Evolutionary conservation across 2,329 filamentous ascomycete genomes (phyloP), one percentile per base, ranked within the genome.

Genomic region (Aspergillus quadrilineatus): DNA sequence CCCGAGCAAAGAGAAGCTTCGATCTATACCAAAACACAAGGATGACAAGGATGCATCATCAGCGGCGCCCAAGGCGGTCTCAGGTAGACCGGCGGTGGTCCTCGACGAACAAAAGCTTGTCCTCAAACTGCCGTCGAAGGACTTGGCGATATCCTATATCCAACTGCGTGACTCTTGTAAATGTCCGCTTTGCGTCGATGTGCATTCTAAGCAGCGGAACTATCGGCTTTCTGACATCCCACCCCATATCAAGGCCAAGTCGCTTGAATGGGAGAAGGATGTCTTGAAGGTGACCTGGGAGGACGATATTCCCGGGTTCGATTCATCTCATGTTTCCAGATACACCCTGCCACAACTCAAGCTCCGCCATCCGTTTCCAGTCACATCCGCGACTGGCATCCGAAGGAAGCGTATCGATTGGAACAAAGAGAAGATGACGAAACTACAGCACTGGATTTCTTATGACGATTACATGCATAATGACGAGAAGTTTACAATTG

Each of bases 381-480:
- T 14, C 14, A 17, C 28, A 7, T 8, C 45, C 15, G 17, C 28
- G 12, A 44, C 41, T 10, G 29, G 17, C 15, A 4, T 15, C 4
- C 17, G n/a, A 26, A 52, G 49, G 28, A 10, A 14, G 51, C 72
- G 70, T 12, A 60, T 65, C 29, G 61, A 69, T 6, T 79, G 74
- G 68, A 67, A 75, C 58, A 69, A 70, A 14, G 60, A 69, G 1
- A 60, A 65, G 9, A 78, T 81, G 83, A 68, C 79, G 45, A 67
- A 71, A 12, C 62, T 70, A 1, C 75, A 74, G 15, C 72, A 75
- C 48, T 85, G 82, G 72, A 77, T 94, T 43, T 78, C 85, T 53
- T 96, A 89, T 73, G 67, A 84, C 0, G 84, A 86, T 39, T 97
- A 91, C 74, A 88, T 95, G 80, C 70, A 74, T 0, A 67, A 80